phyloP scores from a whole-genome alignment of 306 rosid species.

The Hippophae gyantsensis region DNA sequence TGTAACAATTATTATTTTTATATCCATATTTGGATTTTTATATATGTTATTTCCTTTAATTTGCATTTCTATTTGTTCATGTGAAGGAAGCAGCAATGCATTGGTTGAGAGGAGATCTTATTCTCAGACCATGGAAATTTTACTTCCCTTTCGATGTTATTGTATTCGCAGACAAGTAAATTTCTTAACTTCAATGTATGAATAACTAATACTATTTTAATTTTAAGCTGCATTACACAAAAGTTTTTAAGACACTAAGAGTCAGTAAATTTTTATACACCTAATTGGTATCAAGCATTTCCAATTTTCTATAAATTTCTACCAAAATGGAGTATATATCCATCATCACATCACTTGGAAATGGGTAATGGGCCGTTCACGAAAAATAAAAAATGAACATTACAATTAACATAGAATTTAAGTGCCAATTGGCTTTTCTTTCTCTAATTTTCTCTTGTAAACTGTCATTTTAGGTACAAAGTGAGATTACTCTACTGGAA shows the following conservation, averaged over 20 bases:
- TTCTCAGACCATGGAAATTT: conserved; percentile 2
- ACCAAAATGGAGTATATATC: too few relatives aligned
- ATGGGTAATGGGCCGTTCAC: too few relatives aligned
- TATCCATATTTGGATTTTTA: too few relatives aligned
- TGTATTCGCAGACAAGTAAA: conserved; percentile 25
- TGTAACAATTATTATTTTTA: too few relatives aligned
- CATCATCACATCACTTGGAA: too few relatives aligned
- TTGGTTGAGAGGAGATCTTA: conserved; percentile 7
- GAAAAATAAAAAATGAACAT: neutral
- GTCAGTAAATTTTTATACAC: too few relatives aligned
- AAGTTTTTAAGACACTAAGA: too few relatives aligned
- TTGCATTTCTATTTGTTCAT: neutral
- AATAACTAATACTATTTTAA: neutral
- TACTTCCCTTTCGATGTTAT: conserved; percentile 26
- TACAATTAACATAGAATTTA: too few relatives aligned
- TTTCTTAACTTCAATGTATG: neutral
- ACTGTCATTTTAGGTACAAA: conserved; percentile 16
- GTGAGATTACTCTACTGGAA: conserved; percentile 25
- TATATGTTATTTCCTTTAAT: neutral
- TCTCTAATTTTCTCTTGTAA: neutral
- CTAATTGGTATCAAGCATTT: too few relatives aligned
- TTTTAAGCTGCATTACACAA: too few relatives aligned
- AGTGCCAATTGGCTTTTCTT: too few relatives aligned
- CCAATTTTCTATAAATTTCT: too few relatives aligned
- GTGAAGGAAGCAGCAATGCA: neutral